Percentiles rank a stretch among this genome's conserved stretches.
phyloP scores from a whole-genome alignment of 2,329 filamentous ascomycete genomes.

The Phaeoacremonium minimum region DNA sequence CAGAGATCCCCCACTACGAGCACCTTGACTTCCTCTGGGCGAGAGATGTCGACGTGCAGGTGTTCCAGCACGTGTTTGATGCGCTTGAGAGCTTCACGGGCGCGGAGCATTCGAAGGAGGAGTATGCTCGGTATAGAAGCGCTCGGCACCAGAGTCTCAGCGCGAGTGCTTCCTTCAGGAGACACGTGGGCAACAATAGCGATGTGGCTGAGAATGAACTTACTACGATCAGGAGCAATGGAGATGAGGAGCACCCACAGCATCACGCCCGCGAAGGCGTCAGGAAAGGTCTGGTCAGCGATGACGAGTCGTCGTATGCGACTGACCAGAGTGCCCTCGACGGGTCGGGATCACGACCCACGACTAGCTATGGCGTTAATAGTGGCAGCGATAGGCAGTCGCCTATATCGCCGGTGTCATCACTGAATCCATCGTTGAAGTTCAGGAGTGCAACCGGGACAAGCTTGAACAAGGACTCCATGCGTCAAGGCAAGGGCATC shows the following conservation, averaged over 20 bases:
- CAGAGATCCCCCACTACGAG: constrained; percentile 87
- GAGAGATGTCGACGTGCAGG: constrained; percentile 73
- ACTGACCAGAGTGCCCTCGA: constrained; percentile 8
- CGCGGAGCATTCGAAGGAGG: constrained; percentile 52
- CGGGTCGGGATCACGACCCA: constrained; percentile 1
- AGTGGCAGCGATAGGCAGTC: constrained; percentile 2
- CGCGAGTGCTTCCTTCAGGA: constrained; percentile 22
- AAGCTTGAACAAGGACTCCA: constrained; percentile 33
- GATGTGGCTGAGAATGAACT: constrained; percentile 22
- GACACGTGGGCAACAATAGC: constrained; percentile 12
- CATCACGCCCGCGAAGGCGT: constrained; percentile 10
- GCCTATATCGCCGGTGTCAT: constrained; percentile 8
- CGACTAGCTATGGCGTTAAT: neutral
- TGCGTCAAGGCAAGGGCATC: constrained; percentile 32
- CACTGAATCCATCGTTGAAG: constrained; percentile 23
- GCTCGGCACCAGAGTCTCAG: constrained; percentile 46
- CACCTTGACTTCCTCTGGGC: constrained; percentile 98
- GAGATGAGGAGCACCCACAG: constrained; percentile 2
- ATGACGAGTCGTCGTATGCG: constrained; percentile 7
- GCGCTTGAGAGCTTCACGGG: constrained; percentile 71
- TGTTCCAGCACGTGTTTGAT: constrained; percentile 89
- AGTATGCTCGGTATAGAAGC: constrained; percentile 53
- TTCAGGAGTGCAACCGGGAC: constrained; percentile 23
- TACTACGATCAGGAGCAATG: constrained; percentile 14
- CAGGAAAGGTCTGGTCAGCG: constrained; percentile 6